A percentile compares a stretch with the other conserved stretches of the same genome.
Evolutionary conservation across 2,329 filamentous ascomycete species (phyloP).

Genomic region (Fusarium pseudonygamai): DNA sequence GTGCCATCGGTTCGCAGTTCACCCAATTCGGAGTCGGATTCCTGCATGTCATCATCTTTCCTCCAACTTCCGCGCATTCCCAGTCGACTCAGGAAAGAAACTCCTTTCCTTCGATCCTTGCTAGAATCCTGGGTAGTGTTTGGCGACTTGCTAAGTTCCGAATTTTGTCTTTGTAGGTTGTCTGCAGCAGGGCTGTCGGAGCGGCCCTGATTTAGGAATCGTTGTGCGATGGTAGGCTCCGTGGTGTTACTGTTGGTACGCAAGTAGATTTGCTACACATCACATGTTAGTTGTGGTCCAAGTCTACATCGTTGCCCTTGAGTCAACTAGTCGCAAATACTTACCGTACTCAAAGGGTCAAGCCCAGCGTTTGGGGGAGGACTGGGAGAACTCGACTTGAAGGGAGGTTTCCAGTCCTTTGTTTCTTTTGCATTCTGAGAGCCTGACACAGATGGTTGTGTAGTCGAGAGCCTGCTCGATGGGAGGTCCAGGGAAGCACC

Average conservation of each 20-base stretch:
- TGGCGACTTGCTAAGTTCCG: conserved; percentile 53
- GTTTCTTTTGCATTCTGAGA: conserved; percentile 55
- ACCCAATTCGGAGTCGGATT: conserved; percentile 76
- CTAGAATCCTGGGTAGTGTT: conserved; percentile 54
- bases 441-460: conserved; percentile 63
- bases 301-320: neutral
- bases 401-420: conserved; percentile 46
- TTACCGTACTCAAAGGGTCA: conserved; percentile 52
- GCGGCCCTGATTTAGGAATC: conserved; percentile 61
- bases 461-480: conserved; percentile 42
- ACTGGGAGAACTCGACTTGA: conserved; percentile 41
- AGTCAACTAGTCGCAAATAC: conserved; percentile 11
- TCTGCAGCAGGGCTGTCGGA: conserved; percentile 63
- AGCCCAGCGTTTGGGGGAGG: conserved; percentile 44
- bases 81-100: conserved; percentile 87
- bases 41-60: conserved; percentile 68
- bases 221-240: conserved; percentile 61
- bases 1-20: conserved; percentile 78
- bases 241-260: conserved; percentile 49
- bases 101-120: conserved; percentile 80
- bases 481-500: conserved; percentile 37
- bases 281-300: conserved; percentile 10
- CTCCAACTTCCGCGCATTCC: conserved; percentile 79
- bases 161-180: conserved; percentile 50
- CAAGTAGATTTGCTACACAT: conserved; percentile 51